phyloP scores from a whole-genome alignment of 257 asterid genomes.

The Thymus mandschuricus region DNA sequence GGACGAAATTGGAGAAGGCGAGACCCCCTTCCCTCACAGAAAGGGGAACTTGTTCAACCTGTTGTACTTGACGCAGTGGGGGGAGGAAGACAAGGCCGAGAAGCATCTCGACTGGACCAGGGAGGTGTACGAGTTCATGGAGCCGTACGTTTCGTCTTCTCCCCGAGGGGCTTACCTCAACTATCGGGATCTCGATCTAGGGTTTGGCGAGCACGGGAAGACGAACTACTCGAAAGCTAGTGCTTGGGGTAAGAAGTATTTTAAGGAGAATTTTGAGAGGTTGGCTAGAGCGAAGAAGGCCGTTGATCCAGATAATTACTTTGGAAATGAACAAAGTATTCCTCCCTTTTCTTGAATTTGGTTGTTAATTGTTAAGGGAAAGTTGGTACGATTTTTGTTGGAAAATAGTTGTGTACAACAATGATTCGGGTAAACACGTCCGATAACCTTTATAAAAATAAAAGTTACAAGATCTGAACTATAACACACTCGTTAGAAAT shows the following conservation, averaged over 20 bases:
- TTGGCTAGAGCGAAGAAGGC: conserved; percentile 9
- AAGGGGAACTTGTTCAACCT: conserved; percentile 48
- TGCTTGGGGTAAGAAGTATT: conserved; percentile 50
- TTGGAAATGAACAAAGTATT: conserved; percentile 8
- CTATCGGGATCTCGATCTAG: conserved; percentile 65
- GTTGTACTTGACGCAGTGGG: conserved; percentile 60
- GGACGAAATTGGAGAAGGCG: conserved; percentile 37
- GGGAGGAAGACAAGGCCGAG: conserved; percentile 8
- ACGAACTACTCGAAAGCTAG: conserved; percentile 41
- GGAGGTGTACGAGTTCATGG: conserved; percentile 46
- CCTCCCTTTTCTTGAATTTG: background rate
- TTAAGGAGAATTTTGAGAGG: conserved; percentile 8
- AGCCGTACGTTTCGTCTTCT: conserved; percentile 42
- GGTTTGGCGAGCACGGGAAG: conserved; percentile 32
- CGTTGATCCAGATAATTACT: conserved; percentile 15
- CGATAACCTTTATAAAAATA: no score
- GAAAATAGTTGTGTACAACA: no score
- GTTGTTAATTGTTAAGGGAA: no score
- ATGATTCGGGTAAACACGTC: no score
- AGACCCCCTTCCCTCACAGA: conserved; percentile 63
- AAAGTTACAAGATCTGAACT: no score
- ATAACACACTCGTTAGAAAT: no score
- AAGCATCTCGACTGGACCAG: conserved; percentile 47
- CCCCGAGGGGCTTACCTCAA: conserved; percentile 66
- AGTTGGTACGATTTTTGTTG: no score